Evolutionary conservation across 345 rosid species (phyloP), one percentile per base, ranked within the genome.

Genomic region (Populus simonii): DNA sequence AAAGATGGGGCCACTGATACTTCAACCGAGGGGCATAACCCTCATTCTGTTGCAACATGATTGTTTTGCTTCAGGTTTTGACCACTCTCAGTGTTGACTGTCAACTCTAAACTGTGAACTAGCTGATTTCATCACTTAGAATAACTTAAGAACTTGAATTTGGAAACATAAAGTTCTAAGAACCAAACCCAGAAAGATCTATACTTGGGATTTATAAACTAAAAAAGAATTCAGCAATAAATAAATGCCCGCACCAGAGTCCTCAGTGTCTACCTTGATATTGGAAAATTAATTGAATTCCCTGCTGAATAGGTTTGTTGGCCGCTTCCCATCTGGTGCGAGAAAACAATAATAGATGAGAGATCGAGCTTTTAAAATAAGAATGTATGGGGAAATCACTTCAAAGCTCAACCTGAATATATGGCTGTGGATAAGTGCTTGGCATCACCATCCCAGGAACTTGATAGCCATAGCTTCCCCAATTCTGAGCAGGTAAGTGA

Each of bases 271-370:
- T 80, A 88, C 90, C 91, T 87, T 79, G 83, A 71, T 5, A 82
- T 63, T 53, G 87, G 87, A 67, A 77, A 47, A 77, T 79, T 80
- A 71, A 80, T 74, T 13, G 80, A 76, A 80, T 74, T 77, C 80
- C 86, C 86, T 23, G 76, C 82, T 8, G 66, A 71, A 75, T 83
- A 43, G 22, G 68, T 39, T 16, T 73, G 84, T 27, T 79, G 86
- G 75, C 80, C 74, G 73, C 77, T 85, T 77, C 85, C 80, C 78
- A 83, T 80, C 91, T 90, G 84, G 79, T 35, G 73, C 15, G 66
- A 31, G 71, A 62, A 74, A 43, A 47, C 20, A 73, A 10, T 20
- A 79, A 73, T 75, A 33, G 18, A 72, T 79, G 45, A 82, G 74
- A 27, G 39, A 12, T 20, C 17, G 18, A 59, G 68, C 61, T 83